phyloP scores from a whole-genome alignment of 345 rosid genomes.

The Toxicodendron radicans region DNA sequence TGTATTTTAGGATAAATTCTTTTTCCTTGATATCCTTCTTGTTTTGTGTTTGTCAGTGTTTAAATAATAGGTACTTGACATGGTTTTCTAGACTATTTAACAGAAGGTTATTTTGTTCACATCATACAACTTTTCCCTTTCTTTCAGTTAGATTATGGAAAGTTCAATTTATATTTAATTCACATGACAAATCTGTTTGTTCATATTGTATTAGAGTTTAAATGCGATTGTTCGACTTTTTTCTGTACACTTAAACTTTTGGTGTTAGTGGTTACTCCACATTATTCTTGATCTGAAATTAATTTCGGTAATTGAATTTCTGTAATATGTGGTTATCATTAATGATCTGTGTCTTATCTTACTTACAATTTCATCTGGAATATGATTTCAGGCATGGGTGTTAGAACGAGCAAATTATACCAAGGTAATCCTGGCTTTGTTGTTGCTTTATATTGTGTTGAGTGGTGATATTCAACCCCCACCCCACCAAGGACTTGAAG shows the following conservation, averaged over 20 bases:
- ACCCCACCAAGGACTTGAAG: too few relatives aligned
- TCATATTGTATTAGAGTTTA: background rate
- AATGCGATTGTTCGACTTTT: background rate
- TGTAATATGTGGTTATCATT: background rate
- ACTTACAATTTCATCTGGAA: background rate
- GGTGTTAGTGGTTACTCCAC: background rate
- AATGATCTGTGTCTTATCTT: background rate
- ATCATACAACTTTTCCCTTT: background rate
- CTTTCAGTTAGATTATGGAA: background rate
- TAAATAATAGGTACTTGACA: background rate
- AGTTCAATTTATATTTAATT: background rate
- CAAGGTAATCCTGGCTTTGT: conserved; percentile 50
- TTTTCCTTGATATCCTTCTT: background rate
- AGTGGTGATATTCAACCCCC: too few relatives aligned
- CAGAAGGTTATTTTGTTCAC: background rate
- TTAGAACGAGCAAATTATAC: conserved; percentile 78
- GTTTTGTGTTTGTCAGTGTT: background rate
- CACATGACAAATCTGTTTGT: background rate
- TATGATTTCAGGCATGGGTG: conserved; percentile 59
- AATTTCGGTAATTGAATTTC: background rate
- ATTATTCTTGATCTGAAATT: background rate
- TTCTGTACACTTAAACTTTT: background rate
- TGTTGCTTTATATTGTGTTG: background rate
- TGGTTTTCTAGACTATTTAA: background rate
- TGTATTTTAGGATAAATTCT: background rate